phyloP scores from a whole-genome alignment of 352 stramenopile genomes.

The Blastocystis sp. region DNA sequence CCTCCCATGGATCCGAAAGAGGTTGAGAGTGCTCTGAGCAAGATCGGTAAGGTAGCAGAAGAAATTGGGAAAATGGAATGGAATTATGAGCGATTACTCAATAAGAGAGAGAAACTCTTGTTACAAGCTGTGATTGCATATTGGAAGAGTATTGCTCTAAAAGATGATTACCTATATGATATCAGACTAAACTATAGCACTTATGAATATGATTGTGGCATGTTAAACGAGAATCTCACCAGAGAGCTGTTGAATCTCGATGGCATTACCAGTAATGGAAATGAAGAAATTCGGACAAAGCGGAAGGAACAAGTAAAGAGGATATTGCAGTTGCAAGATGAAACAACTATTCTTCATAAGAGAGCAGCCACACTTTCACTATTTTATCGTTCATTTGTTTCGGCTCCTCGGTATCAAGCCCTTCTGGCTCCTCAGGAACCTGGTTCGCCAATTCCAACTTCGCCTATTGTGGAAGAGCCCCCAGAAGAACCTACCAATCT shows the following conservation, averaged over 20 bases:
- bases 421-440: neutral
- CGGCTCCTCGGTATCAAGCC: slow-evolving; percentile 19
- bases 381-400: slow-evolving; percentile 41
- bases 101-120: slow-evolving; percentile 44
- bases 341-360: slow-evolving; percentile 21
- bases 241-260: slow-evolving; percentile 32
- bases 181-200: slow-evolving; percentile 49
- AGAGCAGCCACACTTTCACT: slow-evolving; percentile 32
- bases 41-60: neutral
- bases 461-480: neutral
- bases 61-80: slow-evolving; percentile 14
- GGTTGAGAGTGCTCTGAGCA: neutral
- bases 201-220: slow-evolving; percentile 57
- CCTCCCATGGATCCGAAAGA: neutral
- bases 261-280: slow-evolving; percentile 48
- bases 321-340: slow-evolving; percentile 3
- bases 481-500: neutral
- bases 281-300: slow-evolving; percentile 39
- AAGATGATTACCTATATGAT: slow-evolving; percentile 34
- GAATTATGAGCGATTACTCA: slow-evolving; percentile 21
- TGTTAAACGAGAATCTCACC: slow-evolving; percentile 59
- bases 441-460: neutral
- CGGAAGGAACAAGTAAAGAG: slow-evolving; percentile 49
- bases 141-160: slow-evolving; percentile 55
- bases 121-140: slow-evolving; percentile 31